Conservation (phyloP, 495 filamentous ascomycete species). For the Chaetomium tenue region DNA sequence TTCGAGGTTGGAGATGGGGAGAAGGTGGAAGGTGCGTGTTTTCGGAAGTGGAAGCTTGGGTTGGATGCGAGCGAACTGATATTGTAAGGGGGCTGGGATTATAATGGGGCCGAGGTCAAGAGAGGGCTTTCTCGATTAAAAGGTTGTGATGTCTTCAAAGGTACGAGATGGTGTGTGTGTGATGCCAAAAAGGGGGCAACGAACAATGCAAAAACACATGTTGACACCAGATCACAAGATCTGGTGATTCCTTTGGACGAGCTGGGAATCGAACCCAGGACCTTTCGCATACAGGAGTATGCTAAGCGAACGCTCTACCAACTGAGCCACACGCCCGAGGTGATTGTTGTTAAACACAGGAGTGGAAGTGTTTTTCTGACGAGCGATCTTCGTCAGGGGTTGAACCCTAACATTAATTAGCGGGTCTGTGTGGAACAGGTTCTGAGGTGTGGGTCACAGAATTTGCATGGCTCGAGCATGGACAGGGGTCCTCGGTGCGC, state of each 20-base stretch:
- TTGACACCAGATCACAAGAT: not conserved
- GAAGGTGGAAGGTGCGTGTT: too few relatives aligned
- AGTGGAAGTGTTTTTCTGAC: not conserved
- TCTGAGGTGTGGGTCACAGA: not conserved
- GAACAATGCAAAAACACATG: slow-evolving; percentile 3
- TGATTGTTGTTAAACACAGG: not conserved
- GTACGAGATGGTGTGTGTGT: too few relatives aligned
- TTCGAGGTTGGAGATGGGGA: too few relatives aligned
- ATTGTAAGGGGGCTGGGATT: too few relatives aligned
- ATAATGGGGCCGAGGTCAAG: too few relatives aligned
- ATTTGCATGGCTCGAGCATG: not conserved
- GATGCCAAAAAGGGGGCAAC: not conserved
- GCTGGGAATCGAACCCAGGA: slow-evolving; percentile 30
- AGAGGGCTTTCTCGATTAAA: too few relatives aligned
- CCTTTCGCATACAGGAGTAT: slow-evolving; percentile 25
- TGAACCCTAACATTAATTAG: not conserved
- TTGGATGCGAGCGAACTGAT: too few relatives aligned
- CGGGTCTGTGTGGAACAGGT: not conserved
- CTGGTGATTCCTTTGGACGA: slow-evolving; percentile 15
- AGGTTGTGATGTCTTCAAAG: not conserved
- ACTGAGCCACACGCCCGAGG: slow-evolving; percentile 29
- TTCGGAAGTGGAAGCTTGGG: too few relatives aligned
- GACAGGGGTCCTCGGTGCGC: not conserved
- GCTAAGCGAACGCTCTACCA: slow-evolving; percentile 30
- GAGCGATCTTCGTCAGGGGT: not conserved